phyloP scores from a whole-genome alignment of 2,329 filamentous ascomycete genomes.

The Sclerotinia nivalis region DNA sequence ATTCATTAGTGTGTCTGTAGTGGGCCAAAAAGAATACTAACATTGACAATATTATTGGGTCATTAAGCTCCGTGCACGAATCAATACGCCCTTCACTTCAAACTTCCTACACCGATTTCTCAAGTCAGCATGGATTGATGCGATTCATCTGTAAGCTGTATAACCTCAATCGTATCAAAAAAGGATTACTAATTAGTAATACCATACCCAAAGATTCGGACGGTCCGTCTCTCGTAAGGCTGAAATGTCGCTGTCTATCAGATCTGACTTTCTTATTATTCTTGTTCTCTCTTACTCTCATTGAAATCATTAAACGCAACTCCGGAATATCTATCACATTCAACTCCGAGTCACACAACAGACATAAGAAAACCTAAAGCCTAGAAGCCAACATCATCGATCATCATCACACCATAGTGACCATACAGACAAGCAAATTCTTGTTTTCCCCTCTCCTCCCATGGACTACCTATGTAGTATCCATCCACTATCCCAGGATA shows the following conservation, averaged over 20 bases:
- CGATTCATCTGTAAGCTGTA: background rate
- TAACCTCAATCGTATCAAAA: background rate
- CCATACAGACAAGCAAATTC: background rate
- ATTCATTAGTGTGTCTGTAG: background rate
- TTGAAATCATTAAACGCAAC: background rate
- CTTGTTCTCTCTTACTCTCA: too few species aligned
- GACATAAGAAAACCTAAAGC: background rate
- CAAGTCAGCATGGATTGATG: background rate
- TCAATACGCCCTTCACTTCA: background rate
- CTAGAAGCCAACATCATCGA: background rate
- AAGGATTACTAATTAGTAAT: background rate
- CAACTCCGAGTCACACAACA: background rate
- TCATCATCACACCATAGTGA: background rate
- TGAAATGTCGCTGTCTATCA: background rate
- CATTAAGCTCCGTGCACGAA: background rate
- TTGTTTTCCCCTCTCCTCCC: background rate
- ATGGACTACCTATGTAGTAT: background rate
- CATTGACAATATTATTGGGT: background rate
- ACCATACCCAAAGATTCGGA: background rate
- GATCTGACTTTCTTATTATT: background rate
- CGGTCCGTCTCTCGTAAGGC: background rate
- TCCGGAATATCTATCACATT: background rate
- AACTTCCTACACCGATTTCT: conserved; percentile 4
- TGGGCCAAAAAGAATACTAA: background rate
- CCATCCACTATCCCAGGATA: background rate